Conservation (phyloP, 345 rosid species). For the Balakata baccata region DNA sequence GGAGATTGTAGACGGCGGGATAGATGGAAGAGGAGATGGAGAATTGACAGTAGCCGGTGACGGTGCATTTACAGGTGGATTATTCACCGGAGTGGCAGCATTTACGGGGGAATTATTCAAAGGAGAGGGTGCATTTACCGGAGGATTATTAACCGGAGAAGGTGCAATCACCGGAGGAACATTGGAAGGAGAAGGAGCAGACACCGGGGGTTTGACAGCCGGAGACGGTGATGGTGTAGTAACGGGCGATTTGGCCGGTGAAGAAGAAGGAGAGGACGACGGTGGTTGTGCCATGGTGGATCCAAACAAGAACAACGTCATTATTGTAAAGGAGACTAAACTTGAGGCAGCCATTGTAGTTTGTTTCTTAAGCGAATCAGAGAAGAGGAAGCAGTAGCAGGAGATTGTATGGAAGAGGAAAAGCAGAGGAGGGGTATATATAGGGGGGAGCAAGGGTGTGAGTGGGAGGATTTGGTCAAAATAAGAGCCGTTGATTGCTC, state of each 20-base stretch:
- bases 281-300: constrained; percentile 18
- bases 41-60: constrained; percentile 26
- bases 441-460: background rate
- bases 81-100: constrained; percentile 14
- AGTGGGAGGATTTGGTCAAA: background rate
- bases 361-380: background rate
- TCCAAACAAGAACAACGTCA: background rate
- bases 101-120: constrained; percentile 18
- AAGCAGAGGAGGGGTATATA: background rate
- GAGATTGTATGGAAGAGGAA: too few relatives aligned
- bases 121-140: constrained; percentile 26
- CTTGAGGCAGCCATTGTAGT: constrained; percentile 2
- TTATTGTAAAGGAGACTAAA: constrained; percentile 6
- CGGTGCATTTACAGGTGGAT: constrained; percentile 17
- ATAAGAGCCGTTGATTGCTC: constrained; percentile 1
- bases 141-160: constrained; percentile 6
- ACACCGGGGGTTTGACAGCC: background rate
- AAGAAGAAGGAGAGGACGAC: background rate
- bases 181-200: constrained; percentile 14
- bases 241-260: constrained; percentile 9
- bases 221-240: background rate
- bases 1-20: constrained; percentile 16
- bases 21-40: constrained; percentile 12
- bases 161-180: constrained; percentile 17
- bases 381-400: background rate